Percentiles rank a stretch among this genome's conserved stretches.
Conservation (phyloP, 345 rosid genomes). For the Lumnitzera littorea region DNA sequence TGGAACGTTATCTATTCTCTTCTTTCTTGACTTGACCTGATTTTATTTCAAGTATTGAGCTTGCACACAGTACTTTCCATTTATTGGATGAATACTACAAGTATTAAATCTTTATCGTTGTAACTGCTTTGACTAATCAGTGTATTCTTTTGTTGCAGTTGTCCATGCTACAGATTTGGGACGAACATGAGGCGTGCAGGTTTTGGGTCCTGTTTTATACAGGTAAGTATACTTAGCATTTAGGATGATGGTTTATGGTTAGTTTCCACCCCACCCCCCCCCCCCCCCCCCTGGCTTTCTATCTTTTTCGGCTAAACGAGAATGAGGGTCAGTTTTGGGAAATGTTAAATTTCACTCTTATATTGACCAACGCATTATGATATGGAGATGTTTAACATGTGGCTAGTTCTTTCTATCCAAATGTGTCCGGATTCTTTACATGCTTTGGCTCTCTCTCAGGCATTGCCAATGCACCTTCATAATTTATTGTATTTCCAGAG, state of each 20-base stretch:
- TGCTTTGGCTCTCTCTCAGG: too few relatives aligned
- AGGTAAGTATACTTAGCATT: slow-evolving; percentile 28
- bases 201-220: slow-evolving; percentile 74
- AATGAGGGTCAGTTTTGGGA: neutral
- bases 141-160: slow-evolving; percentile 43
- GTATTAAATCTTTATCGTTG: neutral
- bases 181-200: slow-evolving; percentile 84
- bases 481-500: too few relatives aligned
- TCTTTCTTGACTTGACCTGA: too few relatives aligned
- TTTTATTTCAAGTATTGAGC: too few relatives aligned
- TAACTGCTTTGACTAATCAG: neutral
- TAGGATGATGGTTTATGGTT: neutral
- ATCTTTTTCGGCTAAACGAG: neutral
- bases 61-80: neutral
- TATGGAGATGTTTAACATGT: neutral
- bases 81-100: neutral
- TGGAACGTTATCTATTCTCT: too few relatives aligned
- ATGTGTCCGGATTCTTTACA: too few relatives aligned
- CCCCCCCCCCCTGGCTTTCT: neutral
- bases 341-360: too few relatives aligned
- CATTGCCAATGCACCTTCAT: too few relatives aligned
- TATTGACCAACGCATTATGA: neutral
- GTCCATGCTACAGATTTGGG: slow-evolving; percentile 91
- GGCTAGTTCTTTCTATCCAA: too few relatives aligned
- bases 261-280: too few relatives aligned